Percentiles rank a stretch among this genome's conserved stretches.
These are phyloP conservation scores for Vaccinium darrowii DNA, from an alignment of 148 eudicot species.

Conservation along the genomic window DNA sequence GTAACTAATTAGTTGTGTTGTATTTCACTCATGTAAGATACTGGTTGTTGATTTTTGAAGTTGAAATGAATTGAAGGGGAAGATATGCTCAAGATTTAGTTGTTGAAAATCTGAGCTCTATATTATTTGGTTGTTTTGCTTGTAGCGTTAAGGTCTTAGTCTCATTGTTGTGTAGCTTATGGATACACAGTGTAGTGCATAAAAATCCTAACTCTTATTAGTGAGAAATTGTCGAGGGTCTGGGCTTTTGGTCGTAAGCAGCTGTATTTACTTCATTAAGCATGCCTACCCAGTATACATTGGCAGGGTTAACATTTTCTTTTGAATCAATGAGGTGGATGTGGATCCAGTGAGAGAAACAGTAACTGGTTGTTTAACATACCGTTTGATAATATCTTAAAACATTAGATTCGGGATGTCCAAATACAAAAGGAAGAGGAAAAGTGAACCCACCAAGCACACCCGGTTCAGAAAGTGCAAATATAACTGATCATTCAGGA, in stretches of 20 bases:
- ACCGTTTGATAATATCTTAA: constrained; percentile 5
- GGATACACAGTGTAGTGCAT: neutral
- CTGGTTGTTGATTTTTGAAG: too few relatives aligned
- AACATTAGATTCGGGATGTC: constrained; percentile 31
- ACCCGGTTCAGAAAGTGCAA: constrained; percentile 26
- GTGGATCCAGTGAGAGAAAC: constrained; percentile 25
- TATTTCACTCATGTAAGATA: too few relatives aligned
- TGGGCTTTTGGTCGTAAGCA: neutral
- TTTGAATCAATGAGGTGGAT: neutral
- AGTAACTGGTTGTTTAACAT: constrained; percentile 11
- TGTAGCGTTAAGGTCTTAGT: neutral
- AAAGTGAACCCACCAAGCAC: constrained; percentile 24
- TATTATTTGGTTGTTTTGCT: too few relatives aligned
- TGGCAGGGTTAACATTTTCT: neutral
- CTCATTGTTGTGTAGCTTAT: neutral
- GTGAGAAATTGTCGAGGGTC: neutral
- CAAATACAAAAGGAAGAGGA: constrained; percentile 32
- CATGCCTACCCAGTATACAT: neutral
- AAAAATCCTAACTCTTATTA: neutral
- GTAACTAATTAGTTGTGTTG: too few relatives aligned
- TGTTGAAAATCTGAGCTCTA: too few relatives aligned
- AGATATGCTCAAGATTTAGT: too few relatives aligned
- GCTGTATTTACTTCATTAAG: neutral
- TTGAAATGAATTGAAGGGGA: too few relatives aligned
- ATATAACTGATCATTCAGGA: constrained; percentile 32